phyloP scores from a whole-genome alignment of 2,329 filamentous ascomycete genomes.

The Immersiporthe knoxdaviesiana region DNA sequence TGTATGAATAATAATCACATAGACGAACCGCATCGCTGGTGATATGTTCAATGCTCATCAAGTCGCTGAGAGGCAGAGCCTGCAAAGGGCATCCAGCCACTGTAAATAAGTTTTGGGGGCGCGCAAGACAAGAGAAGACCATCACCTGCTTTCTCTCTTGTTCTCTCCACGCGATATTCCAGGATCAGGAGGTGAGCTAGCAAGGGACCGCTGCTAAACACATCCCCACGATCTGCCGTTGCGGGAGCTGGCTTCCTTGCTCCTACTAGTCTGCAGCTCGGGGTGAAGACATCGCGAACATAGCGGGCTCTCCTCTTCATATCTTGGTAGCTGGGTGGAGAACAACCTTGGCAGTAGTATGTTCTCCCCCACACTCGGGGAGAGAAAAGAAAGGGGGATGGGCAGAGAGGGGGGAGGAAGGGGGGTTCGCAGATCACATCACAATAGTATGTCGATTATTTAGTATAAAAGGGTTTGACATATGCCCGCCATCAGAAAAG shows the following conservation, averaged over 20 bases:
- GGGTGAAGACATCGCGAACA: slow-evolving; percentile 9
- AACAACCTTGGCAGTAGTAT: neutral
- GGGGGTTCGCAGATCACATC: neutral
- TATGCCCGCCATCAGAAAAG: neutral
- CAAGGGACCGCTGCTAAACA: neutral
- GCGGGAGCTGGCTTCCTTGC: neutral
- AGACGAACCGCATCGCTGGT: too few species aligned
- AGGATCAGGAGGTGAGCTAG: neutral
- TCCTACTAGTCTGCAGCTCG: neutral
- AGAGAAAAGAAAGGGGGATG: neutral
- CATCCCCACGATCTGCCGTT: neutral
- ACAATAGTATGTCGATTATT: neutral
- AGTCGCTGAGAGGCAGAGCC: too few species aligned
- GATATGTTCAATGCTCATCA: too few species aligned
- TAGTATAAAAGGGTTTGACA: neutral
- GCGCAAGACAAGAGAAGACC: neutral
- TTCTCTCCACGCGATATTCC: too few species aligned
- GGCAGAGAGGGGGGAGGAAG: neutral
- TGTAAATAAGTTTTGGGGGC: too few species aligned
- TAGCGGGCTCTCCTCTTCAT: neutral
- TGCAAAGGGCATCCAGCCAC: too few species aligned
- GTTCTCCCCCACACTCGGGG: neutral
- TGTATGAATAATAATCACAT: too few species aligned
- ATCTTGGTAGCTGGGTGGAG: neutral
- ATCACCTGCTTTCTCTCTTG: neutral